Evolutionary conservation across 805 yeast species (phyloP).

Genomic region (Suhomyces canberraensis): DNA sequence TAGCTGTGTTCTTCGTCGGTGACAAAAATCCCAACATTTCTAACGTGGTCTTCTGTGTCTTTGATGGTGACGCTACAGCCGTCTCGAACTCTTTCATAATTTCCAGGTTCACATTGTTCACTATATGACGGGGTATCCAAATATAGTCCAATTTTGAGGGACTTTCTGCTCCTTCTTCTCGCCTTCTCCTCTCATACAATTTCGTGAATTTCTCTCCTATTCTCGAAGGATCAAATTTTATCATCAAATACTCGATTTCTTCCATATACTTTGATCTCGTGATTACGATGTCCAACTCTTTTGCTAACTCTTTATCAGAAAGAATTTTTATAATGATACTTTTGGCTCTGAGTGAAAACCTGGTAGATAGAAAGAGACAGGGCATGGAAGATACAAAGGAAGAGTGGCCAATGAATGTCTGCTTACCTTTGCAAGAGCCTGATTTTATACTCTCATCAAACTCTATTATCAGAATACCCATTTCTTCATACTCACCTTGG

Average conservation of each 20-base stretch:
- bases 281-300: neutral
- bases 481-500: neutral
- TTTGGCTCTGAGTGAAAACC: slow-evolving; percentile 2
- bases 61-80: slow-evolving; percentile 14
- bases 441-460: too few relatives aligned
- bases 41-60: slow-evolving; percentile 25
- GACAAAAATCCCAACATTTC: slow-evolving; percentile 17
- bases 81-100: slow-evolving; percentile 11
- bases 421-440: too few relatives aligned
- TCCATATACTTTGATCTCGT: slow-evolving; percentile 13
- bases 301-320: neutral
- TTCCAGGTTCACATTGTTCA: neutral
- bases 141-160: slow-evolving; percentile 8
- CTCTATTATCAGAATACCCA: neutral
- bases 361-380: neutral
- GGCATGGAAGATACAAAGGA: neutral
- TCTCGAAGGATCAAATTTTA: slow-evolving; percentile 12
- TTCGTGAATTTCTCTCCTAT: slow-evolving; percentile 10
- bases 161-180: neutral
- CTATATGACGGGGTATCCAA: slow-evolving; percentile 17
- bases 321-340: slow-evolving; percentile 13
- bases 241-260: slow-evolving; percentile 17
- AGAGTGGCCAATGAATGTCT: neutral
- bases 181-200: too few relatives aligned
- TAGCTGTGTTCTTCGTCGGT: too few relatives aligned